Conservation (phyloP, 306 rosid species). For the Quercus engelmannii region DNA sequence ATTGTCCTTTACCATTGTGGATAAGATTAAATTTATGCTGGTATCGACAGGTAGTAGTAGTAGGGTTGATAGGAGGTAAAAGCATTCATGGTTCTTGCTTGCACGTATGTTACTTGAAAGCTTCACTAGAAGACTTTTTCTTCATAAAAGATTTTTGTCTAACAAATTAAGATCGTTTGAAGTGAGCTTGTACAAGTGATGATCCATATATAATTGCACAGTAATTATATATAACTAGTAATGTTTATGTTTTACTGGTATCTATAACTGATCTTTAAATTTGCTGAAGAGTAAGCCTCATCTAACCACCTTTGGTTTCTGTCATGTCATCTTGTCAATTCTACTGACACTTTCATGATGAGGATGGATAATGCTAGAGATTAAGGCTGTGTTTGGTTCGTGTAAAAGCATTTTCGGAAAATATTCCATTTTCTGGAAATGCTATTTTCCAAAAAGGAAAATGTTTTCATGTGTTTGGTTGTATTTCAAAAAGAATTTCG, state of each 20-base stretch:
- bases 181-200: background rate
- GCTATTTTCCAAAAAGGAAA: no score
- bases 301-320: background rate
- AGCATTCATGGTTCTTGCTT: background rate
- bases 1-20: no score
- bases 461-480: no score
- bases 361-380: background rate
- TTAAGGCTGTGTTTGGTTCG: background rate
- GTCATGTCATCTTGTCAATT: slow-evolving; percentile 17
- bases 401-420: no score
- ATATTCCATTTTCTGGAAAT: no score
- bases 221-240: no score
- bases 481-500: no score
- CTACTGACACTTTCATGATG: background rate
- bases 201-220: no score
- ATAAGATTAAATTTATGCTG: no score
- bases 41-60: background rate
- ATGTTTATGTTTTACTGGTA: no score
- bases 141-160: background rate
- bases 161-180: background rate
- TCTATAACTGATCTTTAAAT: background rate
- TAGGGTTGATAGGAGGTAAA: background rate
- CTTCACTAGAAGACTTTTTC: background rate
- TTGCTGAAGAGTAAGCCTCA: background rate
- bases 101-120: slow-evolving; percentile 28